These are phyloP conservation scores for Thymus quinquecostatus DNA, from an alignment of 257 asterid genomes.

Conservation along the genomic window DNA sequence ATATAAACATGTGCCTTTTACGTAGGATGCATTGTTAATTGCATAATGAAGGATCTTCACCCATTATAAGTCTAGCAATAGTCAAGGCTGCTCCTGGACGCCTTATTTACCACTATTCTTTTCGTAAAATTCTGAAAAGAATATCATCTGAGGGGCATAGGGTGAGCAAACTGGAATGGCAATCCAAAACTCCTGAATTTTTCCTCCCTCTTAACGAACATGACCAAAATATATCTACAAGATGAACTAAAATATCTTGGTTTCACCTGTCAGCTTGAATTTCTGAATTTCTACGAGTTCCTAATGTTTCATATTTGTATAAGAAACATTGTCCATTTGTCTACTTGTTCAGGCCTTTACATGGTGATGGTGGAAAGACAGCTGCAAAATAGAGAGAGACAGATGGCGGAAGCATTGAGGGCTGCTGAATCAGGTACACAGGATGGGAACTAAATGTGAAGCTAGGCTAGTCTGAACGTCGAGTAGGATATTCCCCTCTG, in stretches of 20 bases:
- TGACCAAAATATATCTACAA: background rate
- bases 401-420: constrained; percentile 63
- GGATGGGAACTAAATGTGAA: constrained; percentile 41
- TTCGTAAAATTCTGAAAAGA: background rate
- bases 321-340: background rate
- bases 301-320: background rate
- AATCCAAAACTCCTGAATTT: background rate
- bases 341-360: constrained; percentile 60
- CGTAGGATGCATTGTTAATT: background rate
- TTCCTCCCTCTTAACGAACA: background rate
- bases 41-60: background rate
- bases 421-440: constrained; percentile 57
- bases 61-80: background rate
- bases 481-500: background rate
- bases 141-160: background rate
- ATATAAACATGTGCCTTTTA: background rate
- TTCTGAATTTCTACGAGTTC: too few relatives aligned
- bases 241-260: background rate
- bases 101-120: background rate
- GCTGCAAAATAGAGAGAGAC: constrained; percentile 68
- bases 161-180: background rate
- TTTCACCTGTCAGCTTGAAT: background rate
- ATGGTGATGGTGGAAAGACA: constrained; percentile 93
- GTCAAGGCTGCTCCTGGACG: background rate
- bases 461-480: background rate